phyloP scores from a whole-genome alignment of 2,329 filamentous ascomycete species.

The Trichoderma sp. region DNA sequence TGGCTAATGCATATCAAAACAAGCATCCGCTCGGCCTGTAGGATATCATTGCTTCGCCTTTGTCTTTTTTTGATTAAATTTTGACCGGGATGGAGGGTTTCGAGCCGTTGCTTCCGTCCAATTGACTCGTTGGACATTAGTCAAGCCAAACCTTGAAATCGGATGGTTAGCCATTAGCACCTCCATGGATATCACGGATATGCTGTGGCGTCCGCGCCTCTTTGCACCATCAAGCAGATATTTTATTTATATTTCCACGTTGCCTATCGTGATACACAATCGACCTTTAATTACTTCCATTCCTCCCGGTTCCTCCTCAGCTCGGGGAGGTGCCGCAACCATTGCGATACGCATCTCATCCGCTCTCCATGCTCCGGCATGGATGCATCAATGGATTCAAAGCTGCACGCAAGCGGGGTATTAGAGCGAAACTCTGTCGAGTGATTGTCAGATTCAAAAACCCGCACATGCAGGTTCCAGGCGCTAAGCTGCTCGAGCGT shows the following conservation, averaged over 20 bases:
- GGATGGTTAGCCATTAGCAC: not conserved
- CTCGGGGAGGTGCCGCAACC: not conserved
- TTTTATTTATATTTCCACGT: no score
- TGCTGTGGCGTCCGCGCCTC: not conserved
- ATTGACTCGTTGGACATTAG: not conserved
- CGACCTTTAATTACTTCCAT: not conserved
- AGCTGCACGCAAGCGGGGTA: conserved; percentile 9
- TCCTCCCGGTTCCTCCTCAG: not conserved
- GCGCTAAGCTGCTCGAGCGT: not conserved
- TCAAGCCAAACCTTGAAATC: not conserved
- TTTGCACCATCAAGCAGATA: not conserved
- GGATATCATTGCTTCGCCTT: not conserved
- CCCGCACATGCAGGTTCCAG: conserved; percentile 2
- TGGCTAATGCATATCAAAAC: conserved; percentile 10
- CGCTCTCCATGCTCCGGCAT: not conserved
- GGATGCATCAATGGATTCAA: not conserved
- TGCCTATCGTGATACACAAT: not conserved
- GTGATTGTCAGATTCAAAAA: not conserved
- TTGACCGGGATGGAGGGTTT: not conserved
- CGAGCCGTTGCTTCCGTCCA: conserved; percentile 1
- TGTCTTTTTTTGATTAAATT: not conserved
- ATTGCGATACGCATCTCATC: not conserved
- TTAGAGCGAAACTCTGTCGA: not conserved
- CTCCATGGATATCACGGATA: not conserved
- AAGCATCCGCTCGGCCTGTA: not conserved